Evolutionary conservation across 2,329 filamentous ascomycete species (phyloP).

Genomic region (Periconia digitata): DNA sequence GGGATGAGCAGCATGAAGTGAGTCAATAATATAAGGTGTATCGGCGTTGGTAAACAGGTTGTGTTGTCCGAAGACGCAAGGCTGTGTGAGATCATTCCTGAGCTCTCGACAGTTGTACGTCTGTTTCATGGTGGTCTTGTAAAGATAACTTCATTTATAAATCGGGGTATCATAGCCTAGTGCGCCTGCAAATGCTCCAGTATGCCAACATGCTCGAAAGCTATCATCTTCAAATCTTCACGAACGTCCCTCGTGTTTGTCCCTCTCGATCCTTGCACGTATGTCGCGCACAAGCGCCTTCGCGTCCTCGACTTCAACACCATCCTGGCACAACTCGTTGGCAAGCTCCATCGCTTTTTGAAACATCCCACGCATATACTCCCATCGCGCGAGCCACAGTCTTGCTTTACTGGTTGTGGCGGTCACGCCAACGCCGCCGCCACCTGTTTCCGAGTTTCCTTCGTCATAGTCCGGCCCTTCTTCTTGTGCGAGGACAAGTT

Average conservation of each 20-base stretch:
- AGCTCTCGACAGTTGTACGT: no score
- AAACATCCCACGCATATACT: conserved; percentile 75
- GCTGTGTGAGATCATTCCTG: no score
- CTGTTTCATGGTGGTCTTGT: background rate
- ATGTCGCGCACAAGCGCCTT: conserved; percentile 90
- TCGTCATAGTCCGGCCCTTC: conserved; percentile 60
- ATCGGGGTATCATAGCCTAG: conserved; percentile 14
- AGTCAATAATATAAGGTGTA: no score
- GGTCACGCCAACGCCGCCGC: conserved; percentile 77
- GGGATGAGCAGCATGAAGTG: no score
- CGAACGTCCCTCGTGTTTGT: conserved; percentile 18
- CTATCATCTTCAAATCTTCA: background rate
- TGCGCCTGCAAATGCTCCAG: conserved; percentile 10
- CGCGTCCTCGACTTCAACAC: conserved; percentile 93
- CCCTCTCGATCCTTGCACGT: conserved; percentile 68
- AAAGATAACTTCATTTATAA: background rate
- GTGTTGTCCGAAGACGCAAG: no score
- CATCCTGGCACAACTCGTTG: conserved; percentile 91
- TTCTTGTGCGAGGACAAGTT: conserved; percentile 90
- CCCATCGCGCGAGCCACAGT: conserved; percentile 87
- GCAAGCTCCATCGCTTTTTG: conserved; percentile 76
- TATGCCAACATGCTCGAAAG: background rate
- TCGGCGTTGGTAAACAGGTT: no score
- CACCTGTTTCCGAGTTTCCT: conserved; percentile 37
- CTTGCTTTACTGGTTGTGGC: conserved; percentile 88